Base-by-base conservation (phyloP, 306 rosid genomes). In the Rosa lucieae region DNA sequence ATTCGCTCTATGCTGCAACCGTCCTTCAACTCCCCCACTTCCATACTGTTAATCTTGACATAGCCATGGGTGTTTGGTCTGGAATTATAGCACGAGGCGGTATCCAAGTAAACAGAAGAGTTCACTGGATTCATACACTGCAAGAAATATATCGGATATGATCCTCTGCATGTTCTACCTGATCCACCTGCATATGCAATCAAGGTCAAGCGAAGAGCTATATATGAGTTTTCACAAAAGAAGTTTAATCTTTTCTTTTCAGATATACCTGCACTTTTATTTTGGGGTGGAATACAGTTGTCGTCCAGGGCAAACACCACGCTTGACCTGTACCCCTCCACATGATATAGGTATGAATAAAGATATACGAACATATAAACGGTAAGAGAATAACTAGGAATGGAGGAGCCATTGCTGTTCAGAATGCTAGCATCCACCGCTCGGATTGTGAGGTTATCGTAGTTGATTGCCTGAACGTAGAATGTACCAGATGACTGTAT, bases 381-480 rank as follows among this genome's bases (percentile, higher is more conserved):
- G 14, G 52, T 47, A 0, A 47, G 8, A 6, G 29, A 13, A 47
- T 70, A 23, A 21, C n/a, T 2, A 1, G 74, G 55, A 32, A 23
- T 23, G 74, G 74, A 70, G 14, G 74, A 46, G 74, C 74, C 48
- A 14, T 46, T 70, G 58, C 46, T 70, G 1, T 23, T 46, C 3
- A 21, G 58, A 26, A 70, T 37, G 56, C 58, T n/a, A 46, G 74
- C 40, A 70, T 70, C 74, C 29, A 70, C 0, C 0, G 48, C 2
- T 4, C 58, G 55, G 42, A 70, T 46, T 23, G 74, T 70, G 0
- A 2, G 14, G 21, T 23, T 1, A 8, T 23, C 2, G 84, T 87
- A 87, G 70, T 74, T 70, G 79, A 87, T 87, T 37, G 70, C 72
- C 71, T 46, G 23, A 2, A 82, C 85, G 6, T 52, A 15, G 79